Percentiles rank a stretch among this genome's conserved stretches.
phyloP scores from a whole-genome alignment of 306 rosid genomes.

The Gillenia trifoliata region DNA sequence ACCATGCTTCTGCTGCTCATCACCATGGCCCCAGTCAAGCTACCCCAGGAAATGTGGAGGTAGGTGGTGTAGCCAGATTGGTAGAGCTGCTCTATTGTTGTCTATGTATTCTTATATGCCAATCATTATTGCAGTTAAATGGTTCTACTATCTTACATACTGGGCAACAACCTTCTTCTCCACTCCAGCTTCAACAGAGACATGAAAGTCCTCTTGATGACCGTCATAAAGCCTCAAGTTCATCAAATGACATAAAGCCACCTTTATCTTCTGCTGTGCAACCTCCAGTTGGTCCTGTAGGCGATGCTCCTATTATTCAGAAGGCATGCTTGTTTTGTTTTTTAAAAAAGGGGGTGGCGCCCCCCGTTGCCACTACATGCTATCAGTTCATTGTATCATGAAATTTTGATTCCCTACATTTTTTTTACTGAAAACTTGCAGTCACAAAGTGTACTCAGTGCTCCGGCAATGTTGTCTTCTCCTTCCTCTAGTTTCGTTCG shows the following conservation, averaged over 20 bases:
- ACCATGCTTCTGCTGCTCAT: constrained; percentile 47
- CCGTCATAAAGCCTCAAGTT: constrained; percentile 48
- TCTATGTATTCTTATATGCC: constrained; percentile 11
- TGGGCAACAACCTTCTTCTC: constrained; percentile 53
- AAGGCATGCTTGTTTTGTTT: constrained; percentile 44
- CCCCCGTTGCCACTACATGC: too few relatives aligned
- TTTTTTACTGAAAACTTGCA: constrained; percentile 28
- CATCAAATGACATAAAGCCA: constrained; percentile 56
- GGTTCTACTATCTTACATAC: constrained; percentile 50
- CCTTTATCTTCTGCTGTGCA: constrained; percentile 57
- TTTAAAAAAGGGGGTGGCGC: background rate
- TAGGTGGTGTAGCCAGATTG: constrained; percentile 18
- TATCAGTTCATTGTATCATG: background rate
- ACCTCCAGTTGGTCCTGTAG: constrained; percentile 39
- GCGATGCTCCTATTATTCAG: constrained; percentile 47
- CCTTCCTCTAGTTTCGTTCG: constrained; percentile 79
- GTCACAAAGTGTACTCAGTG: constrained; percentile 45
- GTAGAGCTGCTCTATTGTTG: background rate
- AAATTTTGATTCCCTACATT: background rate
- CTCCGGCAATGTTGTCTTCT: constrained; percentile 52
- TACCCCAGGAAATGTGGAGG: constrained; percentile 68
- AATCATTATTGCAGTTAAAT: constrained; percentile 47
- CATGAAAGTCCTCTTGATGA: constrained; percentile 68
- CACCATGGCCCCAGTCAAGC: constrained; percentile 51
- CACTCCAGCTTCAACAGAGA: constrained; percentile 74